These are phyloP conservation scores for Rhodomyrtus tomentosa DNA, from an alignment of 345 rosid species.

Conservation along the genomic window DNA sequence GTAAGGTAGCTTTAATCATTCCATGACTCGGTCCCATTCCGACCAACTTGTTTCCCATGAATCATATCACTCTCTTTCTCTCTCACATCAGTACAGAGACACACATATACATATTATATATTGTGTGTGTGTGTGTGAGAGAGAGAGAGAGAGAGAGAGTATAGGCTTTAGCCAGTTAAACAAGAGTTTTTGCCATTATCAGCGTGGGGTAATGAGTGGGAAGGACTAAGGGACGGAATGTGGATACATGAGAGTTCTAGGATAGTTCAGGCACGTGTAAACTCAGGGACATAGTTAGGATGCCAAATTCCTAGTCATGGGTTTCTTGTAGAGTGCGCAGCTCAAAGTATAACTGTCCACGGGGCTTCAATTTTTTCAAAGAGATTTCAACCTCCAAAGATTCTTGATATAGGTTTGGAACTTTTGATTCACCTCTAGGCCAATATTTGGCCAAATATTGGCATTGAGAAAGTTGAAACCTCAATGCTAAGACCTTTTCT, in stretches of 20 bases:
- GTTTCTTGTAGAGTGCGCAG: background rate
- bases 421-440: too few species aligned
- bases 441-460: too few species aligned
- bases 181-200: background rate
- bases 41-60: conserved; percentile 3
- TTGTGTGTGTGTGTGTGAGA: background rate
- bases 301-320: background rate
- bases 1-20: conserved; percentile 34
- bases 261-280: background rate
- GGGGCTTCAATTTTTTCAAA: too few species aligned
- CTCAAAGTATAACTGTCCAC: background rate
- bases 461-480: too few species aligned
- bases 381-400: too few species aligned
- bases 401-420: too few species aligned
- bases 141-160: too few species aligned
- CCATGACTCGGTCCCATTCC: conserved; percentile 16
- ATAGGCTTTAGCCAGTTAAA: background rate
- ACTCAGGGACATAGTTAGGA: background rate
- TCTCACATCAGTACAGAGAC: background rate
- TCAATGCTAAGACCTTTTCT: too few species aligned
- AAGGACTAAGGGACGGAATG: background rate
- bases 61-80: conserved; percentile 1
- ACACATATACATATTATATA: background rate
- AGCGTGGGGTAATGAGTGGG: background rate
- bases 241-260: background rate